Conservation (phyloP, 2,329 filamentous ascomycete genomes). For the Talaromyces atroroseus region DNA sequence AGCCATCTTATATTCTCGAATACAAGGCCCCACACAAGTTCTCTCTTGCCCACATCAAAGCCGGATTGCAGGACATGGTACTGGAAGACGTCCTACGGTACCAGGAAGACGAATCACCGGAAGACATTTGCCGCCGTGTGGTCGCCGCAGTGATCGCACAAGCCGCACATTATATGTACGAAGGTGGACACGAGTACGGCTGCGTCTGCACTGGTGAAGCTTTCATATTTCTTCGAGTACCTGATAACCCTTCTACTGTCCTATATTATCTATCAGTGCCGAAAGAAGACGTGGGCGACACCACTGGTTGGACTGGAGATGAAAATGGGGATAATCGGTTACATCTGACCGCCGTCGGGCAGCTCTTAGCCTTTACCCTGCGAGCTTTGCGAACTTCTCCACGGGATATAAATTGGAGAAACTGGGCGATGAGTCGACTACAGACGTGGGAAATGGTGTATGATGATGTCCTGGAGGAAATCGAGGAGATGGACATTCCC, state of each 20-base stretch:
- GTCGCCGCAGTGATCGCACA: constrained; percentile 3
- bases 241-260: constrained; percentile 23
- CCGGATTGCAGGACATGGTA: constrained; percentile 39
- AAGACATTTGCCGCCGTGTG: neutral
- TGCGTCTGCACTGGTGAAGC: constrained; percentile 41
- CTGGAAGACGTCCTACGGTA: constrained; percentile 38
- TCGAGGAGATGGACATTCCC: constrained; percentile 18
- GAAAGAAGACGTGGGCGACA: constrained; percentile 23
- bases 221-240: constrained; percentile 40
- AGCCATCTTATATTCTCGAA: constrained; percentile 31
- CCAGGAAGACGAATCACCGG: constrained; percentile 27
- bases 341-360: constrained; percentile 28
- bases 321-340: constrained; percentile 16
- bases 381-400: constrained; percentile 19
- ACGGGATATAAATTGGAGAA: constrained; percentile 18
- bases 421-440: constrained; percentile 14
- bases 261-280: constrained; percentile 31
- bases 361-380: constrained; percentile 28
- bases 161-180: neutral
- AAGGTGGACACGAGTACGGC: constrained; percentile 37
- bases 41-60: constrained; percentile 36
- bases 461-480: constrained; percentile 19
- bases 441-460: constrained; percentile 21
- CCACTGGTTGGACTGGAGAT: constrained; percentile 10
- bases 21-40: constrained; percentile 49